These are phyloP conservation scores for Termitomyces sp. DNA, from an alignment of 768 basidiomycete genomes.

Conservation along the genomic window DNA sequence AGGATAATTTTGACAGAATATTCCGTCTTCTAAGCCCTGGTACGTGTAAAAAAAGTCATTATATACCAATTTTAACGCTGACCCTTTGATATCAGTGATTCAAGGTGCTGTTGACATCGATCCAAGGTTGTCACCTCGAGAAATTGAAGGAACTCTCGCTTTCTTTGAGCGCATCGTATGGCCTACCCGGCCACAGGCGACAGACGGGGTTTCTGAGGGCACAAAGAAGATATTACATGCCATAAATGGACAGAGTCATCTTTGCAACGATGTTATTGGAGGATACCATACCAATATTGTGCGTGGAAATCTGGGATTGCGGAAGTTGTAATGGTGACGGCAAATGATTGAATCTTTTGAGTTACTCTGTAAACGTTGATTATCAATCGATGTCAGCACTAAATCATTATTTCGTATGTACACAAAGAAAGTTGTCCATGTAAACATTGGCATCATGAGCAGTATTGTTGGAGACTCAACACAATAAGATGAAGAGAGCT, in stretches of 20 bases:
- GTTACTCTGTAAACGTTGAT: not conserved
- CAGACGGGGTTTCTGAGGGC: not conserved
- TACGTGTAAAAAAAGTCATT: not conserved
- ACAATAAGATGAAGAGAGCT: no score
- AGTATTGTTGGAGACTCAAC: no score
- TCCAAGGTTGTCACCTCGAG: slow-evolving; percentile 36
- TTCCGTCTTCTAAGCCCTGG: slow-evolving; percentile 28
- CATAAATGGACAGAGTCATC: not conserved
- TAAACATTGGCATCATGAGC: no score
- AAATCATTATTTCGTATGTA: no score
- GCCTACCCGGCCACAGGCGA: slow-evolving; percentile 19
- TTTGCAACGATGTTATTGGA: not conserved
- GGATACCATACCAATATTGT: not conserved
- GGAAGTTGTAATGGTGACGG: not conserved
- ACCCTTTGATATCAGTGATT: slow-evolving; percentile 28
- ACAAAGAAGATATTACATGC: not conserved
- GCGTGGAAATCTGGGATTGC: not conserved
- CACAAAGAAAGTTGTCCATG: no score
- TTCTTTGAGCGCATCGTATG: slow-evolving; percentile 22
- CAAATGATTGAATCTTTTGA: not conserved
- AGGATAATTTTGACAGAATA: slow-evolving; percentile 36
- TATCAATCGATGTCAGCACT: no score
- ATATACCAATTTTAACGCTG: not conserved
- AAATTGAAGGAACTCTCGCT: slow-evolving; percentile 39
- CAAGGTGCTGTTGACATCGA: slow-evolving; percentile 50